A percentile compares a stretch with the other conserved stretches of the same genome.
These are phyloP conservation scores for Sanghuangporus weigelae DNA, from an alignment of 1,284 basidiomycete genomes.

Conservation along the genomic window DNA sequence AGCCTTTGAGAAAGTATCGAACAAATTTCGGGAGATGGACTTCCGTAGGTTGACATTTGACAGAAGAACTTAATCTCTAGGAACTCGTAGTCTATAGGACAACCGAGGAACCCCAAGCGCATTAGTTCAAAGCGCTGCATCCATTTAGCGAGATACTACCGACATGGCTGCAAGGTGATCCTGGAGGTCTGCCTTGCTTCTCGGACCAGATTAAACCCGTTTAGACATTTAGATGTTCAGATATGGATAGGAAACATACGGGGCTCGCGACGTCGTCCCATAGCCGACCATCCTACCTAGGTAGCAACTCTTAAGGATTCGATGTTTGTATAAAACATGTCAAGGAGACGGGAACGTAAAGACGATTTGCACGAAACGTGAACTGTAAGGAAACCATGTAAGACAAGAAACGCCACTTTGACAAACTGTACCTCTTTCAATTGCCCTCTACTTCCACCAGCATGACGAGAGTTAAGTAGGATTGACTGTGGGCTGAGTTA, in stretches of 20 bases:
- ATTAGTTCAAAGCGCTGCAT: not conserved
- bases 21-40: slow-evolving; percentile 6
- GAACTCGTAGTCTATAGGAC: not conserved
- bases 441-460: not conserved
- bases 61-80: not conserved
- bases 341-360: no score
- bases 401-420: no score
- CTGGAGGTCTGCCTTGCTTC: not conserved
- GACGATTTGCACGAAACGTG: no score
- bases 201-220: not conserved
- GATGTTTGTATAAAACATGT: no score
- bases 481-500: not conserved
- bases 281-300: no score
- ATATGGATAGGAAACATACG: no score
- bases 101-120: not conserved
- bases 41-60: not conserved
- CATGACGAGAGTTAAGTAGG: not conserved
- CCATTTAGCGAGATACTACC: not conserved
- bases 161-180: not conserved
- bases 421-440: no score
- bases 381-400: no score
- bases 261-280: no score
- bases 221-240: not conserved
- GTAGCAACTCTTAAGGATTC: no score
- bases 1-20: not conserved